These are phyloP conservation scores for Agrocybe chaxingu DNA, from an alignment of 768 basidiomycete species.

Conservation along the genomic window DNA sequence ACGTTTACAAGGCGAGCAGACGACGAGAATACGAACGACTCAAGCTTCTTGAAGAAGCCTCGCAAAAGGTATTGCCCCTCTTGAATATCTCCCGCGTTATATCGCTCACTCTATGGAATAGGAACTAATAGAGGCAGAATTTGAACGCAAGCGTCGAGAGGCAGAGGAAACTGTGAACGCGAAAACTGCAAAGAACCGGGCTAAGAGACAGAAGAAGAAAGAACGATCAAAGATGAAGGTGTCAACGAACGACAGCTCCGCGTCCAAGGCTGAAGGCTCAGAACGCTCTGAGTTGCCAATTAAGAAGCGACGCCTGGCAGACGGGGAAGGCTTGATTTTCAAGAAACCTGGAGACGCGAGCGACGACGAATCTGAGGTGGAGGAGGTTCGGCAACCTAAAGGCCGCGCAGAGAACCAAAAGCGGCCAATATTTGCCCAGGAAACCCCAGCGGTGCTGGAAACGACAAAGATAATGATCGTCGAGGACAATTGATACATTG, in stretches of 20 bases:
- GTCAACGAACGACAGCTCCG: slow-evolving; percentile 20
- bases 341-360: slow-evolving; percentile 41
- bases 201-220: slow-evolving; percentile 93
- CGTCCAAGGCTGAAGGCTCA: slow-evolving; percentile 21
- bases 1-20: slow-evolving; percentile 95
- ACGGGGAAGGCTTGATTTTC: slow-evolving; percentile 66
- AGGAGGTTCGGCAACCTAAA: slow-evolving; percentile 4
- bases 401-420: not conserved
- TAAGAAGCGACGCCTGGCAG: slow-evolving; percentile 82
- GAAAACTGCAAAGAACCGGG: slow-evolving; percentile 94
- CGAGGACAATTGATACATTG: slow-evolving; percentile 23
- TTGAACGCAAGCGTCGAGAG: slow-evolving; percentile 69
- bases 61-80: slow-evolving; percentile 58
- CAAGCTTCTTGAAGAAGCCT: slow-evolving; percentile 83
- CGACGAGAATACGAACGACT: slow-evolving; percentile 94
- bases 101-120: slow-evolving; percentile 24
- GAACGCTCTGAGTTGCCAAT: slow-evolving; percentile 39
- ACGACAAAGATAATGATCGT: slow-evolving; percentile 26
- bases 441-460: slow-evolving; percentile 13
- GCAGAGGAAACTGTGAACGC: slow-evolving; percentile 71
- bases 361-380: slow-evolving; percentile 30
- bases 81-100: not conserved
- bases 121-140: slow-evolving; percentile 73
- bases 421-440: not conserved
- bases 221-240: slow-evolving; percentile 53